Evolutionary conservation across 2,329 filamentous ascomycete genomes (phyloP), one percentile per base, ranked within the genome.

Genomic region (Apiospora aurea): DNA sequence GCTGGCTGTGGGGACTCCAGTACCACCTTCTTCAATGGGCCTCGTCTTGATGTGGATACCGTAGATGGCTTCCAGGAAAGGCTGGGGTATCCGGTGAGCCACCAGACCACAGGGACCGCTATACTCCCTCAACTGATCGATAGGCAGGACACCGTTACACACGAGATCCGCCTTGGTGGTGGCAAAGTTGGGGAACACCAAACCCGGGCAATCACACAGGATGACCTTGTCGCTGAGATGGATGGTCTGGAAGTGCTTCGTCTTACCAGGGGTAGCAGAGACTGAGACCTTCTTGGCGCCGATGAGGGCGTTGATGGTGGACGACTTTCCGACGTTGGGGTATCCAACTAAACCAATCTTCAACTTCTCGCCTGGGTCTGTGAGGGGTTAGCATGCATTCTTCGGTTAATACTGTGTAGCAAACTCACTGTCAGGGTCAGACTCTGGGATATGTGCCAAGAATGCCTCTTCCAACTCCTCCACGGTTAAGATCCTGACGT

Each of bases 181-280:
- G 72, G 96, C 96, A 78, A 98, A 99, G 84, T 98, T 98, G 78
- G 96, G 95, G 82, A 99, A 98, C 1, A 99, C 97, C 26, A 99
- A 91, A 92, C 96, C 96, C 13, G 96, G 96, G 80, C 96, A 99
- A 91, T 99, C 96, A 83, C 96, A 98, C 8, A 99, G 89, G 67
- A 98, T 89, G 74, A 99, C 94, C 72, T 91, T 90, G 0, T 96
- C 93, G 72, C 93, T 96, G 44, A 99, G 90, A 80, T 98, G 95
- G 72, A 99, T 96, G 1, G 96, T 99, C 83, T 99, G 96, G 85
- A 99, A 99, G 79, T 99, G 96, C 86, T 99, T 99, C 18, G 96
- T 99, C 85, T 99, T 99, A 81, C 96, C 96, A 4, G 96, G 96
- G 1, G 96, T 99, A 18, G 96, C 93, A 21, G 96, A 99, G 51